A percentile compares a stretch with the other conserved stretches of the same genome.
These are phyloP conservation scores for Daldinia childiae DNA, from an alignment of 495 filamentous ascomycete species.

Conservation along the genomic window DNA sequence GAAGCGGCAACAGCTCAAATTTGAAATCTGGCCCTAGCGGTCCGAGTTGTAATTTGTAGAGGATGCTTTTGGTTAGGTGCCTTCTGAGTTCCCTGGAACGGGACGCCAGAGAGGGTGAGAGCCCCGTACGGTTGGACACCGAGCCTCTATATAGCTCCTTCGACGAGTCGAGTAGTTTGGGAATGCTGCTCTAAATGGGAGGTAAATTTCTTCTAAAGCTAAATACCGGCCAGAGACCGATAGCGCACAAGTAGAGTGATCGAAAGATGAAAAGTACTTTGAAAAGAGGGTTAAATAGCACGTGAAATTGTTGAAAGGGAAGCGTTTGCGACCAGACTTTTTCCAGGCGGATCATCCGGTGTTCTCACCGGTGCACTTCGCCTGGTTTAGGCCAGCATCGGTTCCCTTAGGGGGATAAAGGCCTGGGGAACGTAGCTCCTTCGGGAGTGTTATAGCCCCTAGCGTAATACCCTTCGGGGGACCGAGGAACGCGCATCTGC, in stretches of 20 bases:
- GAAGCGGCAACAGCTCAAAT: conserved; percentile 64
- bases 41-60: conserved; percentile 75
- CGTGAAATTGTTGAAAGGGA: conserved; percentile 16
- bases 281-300: conserved; percentile 16
- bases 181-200: conserved; percentile 75
- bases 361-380: conserved; percentile 14
- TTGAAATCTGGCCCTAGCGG: conserved; percentile 67
- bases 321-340: conserved; percentile 14
- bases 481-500: conserved; percentile 7
- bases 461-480: conserved; percentile 8
- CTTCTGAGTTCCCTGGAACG: conserved; percentile 70
- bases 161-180: conserved; percentile 75
- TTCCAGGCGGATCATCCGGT: conserved; percentile 11
- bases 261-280: conserved; percentile 15
- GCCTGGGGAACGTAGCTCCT: conserved; percentile 2
- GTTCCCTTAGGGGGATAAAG: conserved; percentile 8
- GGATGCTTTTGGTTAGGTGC: conserved; percentile 66
- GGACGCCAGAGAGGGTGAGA: conserved; percentile 69
- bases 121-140: conserved; percentile 64
- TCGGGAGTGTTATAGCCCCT: conserved; percentile 12
- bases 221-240: conserved; percentile 39
- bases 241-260: conserved; percentile 16
- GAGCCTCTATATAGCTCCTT: conserved; percentile 67
- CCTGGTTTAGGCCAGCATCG: conserved; percentile 14
- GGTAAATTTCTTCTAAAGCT: conserved; percentile 78